Base-by-base conservation (phyloP, 305 asterid species). In the Fraxinus paxiana region DNA sequence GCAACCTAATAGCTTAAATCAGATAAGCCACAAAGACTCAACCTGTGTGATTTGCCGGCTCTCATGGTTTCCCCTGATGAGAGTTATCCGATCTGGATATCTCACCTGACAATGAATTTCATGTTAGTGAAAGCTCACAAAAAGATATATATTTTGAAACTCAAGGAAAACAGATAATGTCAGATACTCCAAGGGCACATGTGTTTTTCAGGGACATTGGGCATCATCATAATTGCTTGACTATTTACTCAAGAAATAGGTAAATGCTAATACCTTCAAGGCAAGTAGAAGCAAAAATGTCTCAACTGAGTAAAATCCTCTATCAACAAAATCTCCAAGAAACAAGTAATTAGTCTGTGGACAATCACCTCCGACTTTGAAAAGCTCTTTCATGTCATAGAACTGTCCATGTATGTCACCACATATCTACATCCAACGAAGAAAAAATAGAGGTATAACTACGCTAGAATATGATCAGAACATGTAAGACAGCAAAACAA, bases 341-440 rank as follows among this genome's bases (percentile, higher is more conserved):
- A 96, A 96, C 80, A 96, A 89, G 88, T 96, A 96, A 89, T 92
- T 96, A 38, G 98, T 96, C 84, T 88, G 88, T 13, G 98, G 99
- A 78, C 97, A 96, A 85, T 94, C 97, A 78, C 98, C 98, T 59
- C 98, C 99, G 48, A 94, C 99, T 89, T 87, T 94, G 84, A 96
- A 96, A 81, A 96, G 93, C 91, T 96, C 98, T 87, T 92, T 94
- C 99, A 96, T 90, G 93, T 96, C 99, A 88, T 93, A 94, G 85
- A 96, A 94, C 82, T 96, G 99, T 77, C 99, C 99, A 10, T 96
- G 99, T 79, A 96, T 96, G 91, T 96, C 99, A 59, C 99, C 99
- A 86, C 99, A 96, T 81, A 96, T 94, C 99, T 96, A 87, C 79
- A 89, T 20, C 69, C 28, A 71, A 77, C 81, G 83, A 79, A 37